Base-by-base conservation (phyloP, 805 yeast species). In the Clavispora vitiphila region DNA sequence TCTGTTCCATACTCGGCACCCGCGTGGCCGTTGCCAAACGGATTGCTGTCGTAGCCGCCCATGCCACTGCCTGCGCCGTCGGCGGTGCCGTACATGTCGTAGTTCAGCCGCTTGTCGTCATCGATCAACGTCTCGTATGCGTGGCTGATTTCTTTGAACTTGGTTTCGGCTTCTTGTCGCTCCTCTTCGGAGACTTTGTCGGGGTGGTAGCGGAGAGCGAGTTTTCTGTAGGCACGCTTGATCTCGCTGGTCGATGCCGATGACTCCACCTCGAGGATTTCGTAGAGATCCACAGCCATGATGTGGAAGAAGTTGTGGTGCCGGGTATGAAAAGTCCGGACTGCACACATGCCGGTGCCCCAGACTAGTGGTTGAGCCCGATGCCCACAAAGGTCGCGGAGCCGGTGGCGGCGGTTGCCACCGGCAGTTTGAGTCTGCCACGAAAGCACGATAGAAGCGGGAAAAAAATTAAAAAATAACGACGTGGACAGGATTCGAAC, bases 71-170 rank as follows among this genome's bases (percentile, higher is more conserved):
- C 48, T 18, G 36, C 38, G 6, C 63, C 67, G 20, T 63, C 69
- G 8, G 64, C 52, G 9, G 69, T 56, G 12, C 84, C 85, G 49
- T 74, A 77, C 15, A 62, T 50, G 55, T 84, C 90, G 55, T 83
- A 84, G 35, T 77, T 72, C 29, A 63, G 63, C 44, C 89, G 64
- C 51, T 69, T 74, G 9, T 62, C 72, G 25, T 81, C 95, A 58
- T 90, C 95, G 22, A 79, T 77, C 44, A 91, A 65, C 3, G 84
- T 68, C 57, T 88, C 96, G 59, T 91, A 91, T 0, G 98, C 98
- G 46, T 83, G 84, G 15, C 83, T 76, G 43, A 91, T 77, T 53
- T 83, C 90, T 60, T 91, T 91, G 64, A 91, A 91, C 56, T 74
- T 77, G 47, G 75, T 67, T 61, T 88, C 97, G 3, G 95, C 85